Base-by-base conservation (phyloP, 2,329 filamentous ascomycete genomes). In the Pseudophaeomoniella oleicola region DNA sequence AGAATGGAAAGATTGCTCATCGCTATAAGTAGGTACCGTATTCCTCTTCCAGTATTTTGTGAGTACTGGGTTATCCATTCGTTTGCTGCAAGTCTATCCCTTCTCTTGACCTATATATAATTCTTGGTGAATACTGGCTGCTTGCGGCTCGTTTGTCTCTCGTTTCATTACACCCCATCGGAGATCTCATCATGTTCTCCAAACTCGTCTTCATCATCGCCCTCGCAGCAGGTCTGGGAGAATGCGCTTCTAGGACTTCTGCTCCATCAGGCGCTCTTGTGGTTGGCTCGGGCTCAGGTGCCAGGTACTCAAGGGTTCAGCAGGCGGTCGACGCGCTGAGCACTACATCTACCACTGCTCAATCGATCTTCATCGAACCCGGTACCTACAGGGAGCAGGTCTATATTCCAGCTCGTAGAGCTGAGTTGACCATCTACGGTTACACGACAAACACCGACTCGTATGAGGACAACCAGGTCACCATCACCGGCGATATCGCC, bases 351-450 rank as follows among this genome's bases (percentile, higher is more conserved):
- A 62, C 65, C 2, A 44, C 54, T 1, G 59, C 60, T 1, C 71
- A 75, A 40, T 71, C 66, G 48, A 74, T 81, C 55, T 80, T 79
- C 57, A 70, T 81, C 52, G 51, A 70, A 46, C 53, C 65, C 16
- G 73, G 74, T 5, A 74, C 69, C 22, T 78, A 79, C 61, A 57
- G 55, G 2, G 73, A 78, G 50, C 73, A 77, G 48, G 70, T 77
- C 30, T 66, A 64, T 45, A 60, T 78, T 31, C 53, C 63, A 3
- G 43, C 53, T 1, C 61, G 68, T 33, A 56, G 54, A 9, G 67
- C 66, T 1, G 53, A 63, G 30, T 56, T 77, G 30, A 69, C 64
- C 33, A 64, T 75, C 40, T 72, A 72, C 46, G 76, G 77, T 13
- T 69, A 70, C 47, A 78, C 76, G 1, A 50, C 55, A 18, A 62